Evolutionary conservation across 1,284 basidiomycete genomes (phyloP).

Genomic region (Ustilago esculenta): DNA sequence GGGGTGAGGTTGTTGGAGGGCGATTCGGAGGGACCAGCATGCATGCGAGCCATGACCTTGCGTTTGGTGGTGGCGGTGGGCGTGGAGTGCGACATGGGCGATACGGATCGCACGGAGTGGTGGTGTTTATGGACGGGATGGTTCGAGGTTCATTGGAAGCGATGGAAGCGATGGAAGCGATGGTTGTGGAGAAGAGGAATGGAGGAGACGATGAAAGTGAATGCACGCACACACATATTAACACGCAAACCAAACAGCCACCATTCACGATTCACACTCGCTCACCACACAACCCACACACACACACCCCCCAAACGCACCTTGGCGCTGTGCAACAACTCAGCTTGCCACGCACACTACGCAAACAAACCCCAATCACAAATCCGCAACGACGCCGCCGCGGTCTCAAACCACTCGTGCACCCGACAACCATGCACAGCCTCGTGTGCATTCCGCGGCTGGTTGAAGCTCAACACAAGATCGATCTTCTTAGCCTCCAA

Average conservation of each 20-base stretch:
- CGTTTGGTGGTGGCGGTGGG: conserved; percentile 36
- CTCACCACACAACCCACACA: background rate
- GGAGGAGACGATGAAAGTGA: too few species aligned
- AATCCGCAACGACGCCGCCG: conserved; percentile 25
- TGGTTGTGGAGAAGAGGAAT: too few species aligned
- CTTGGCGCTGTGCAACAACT: too few species aligned
- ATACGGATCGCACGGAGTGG: too few species aligned
- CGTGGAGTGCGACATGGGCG: conserved; percentile 45
- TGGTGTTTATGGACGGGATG: too few species aligned
- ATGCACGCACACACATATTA: too few species aligned
- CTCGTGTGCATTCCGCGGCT: conserved; percentile 28
- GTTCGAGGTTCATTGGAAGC: too few species aligned
- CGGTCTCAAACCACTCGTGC: conserved; percentile 29
- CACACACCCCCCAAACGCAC: too few species aligned
- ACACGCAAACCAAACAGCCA: too few species aligned
- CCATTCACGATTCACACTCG: background rate
- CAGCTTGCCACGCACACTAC: conserved; percentile 4
- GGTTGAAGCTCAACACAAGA: conserved; percentile 62
- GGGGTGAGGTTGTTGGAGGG: conserved; percentile 32
- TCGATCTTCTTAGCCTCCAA: conserved; percentile 58
- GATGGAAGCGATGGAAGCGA: too few species aligned
- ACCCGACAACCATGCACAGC: conserved; percentile 3
- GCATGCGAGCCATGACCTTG: conserved; percentile 50
- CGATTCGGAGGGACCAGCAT: conserved; percentile 25
- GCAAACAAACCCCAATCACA: conserved; percentile 41